phyloP scores from a whole-genome alignment of 805 yeast genomes.

The Lipomyces anomalus region DNA sequence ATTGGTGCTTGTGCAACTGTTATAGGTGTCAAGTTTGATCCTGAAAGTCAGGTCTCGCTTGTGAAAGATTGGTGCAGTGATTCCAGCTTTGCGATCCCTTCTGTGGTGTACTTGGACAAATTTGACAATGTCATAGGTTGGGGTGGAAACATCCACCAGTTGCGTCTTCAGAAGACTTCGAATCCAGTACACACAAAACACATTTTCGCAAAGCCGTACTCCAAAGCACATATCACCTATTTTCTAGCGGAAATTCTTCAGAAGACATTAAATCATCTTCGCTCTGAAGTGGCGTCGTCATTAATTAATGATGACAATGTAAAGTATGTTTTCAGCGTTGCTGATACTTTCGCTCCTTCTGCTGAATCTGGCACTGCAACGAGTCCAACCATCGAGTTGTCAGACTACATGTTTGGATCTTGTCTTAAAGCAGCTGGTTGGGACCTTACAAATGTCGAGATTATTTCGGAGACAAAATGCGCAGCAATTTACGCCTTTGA shows the following conservation, averaged over 20 bases:
- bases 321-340: no score
- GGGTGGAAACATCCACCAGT: conserved; percentile 8
- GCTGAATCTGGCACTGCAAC: no score
- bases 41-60: conserved; percentile 2
- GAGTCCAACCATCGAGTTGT: no score
- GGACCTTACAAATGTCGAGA: conserved; percentile 4
- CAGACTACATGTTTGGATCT: conserved; percentile 2
- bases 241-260: no score
- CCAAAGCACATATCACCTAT: no score
- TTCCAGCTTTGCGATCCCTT: conserved; percentile 13
- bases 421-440: conserved; percentile 8
- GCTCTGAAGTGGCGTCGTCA: no score
- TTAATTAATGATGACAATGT: no score
- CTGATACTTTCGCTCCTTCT: no score
- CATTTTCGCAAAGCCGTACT: neutral
- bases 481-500: conserved; percentile 15
- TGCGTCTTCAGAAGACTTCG: neutral
- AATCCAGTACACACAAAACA: neutral
- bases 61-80: conserved; percentile 5
- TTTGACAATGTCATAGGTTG: conserved; percentile 4
- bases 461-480: conserved; percentile 15
- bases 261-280: no score
- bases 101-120: conserved; percentile 8
- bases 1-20: conserved; percentile 8
- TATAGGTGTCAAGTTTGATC: conserved; percentile 8